Percentiles rank a stretch among this genome's conserved stretches.
phyloP scores from a whole-genome alignment of 2,329 filamentous ascomycete species.

The Ampelomyces quisqualis region DNA sequence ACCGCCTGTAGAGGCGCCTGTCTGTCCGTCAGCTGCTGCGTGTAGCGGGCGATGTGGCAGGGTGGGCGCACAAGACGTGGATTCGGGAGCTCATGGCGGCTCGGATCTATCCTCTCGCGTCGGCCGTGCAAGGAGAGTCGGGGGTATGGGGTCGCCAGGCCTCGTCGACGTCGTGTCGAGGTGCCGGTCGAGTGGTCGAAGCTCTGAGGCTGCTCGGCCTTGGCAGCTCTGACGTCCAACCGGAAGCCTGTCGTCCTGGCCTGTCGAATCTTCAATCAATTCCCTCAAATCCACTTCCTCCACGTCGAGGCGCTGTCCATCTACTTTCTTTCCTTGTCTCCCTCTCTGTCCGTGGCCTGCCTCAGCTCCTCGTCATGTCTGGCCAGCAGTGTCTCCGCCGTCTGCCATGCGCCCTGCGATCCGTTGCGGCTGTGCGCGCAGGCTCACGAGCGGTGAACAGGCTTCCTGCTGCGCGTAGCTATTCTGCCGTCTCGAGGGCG shows the following conservation, averaged over 20 bases:
- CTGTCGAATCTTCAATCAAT: slow-evolving; percentile 22
- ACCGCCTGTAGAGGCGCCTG: slow-evolving; percentile 81
- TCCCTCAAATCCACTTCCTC: slow-evolving; percentile 27
- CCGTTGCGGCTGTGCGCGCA: slow-evolving; percentile 34
- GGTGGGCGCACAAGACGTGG: slow-evolving; percentile 38
- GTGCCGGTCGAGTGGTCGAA: slow-evolving; percentile 1
- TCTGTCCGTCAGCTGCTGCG: slow-evolving; percentile 30
- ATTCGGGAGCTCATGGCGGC: slow-evolving; percentile 46
- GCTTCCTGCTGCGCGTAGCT: slow-evolving; percentile 32
- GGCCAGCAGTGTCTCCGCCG: slow-evolving; percentile 44
- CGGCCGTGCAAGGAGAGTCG: slow-evolving; percentile 12
- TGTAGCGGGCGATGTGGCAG: slow-evolving; percentile 12
- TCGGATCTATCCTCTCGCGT: slow-evolving; percentile 14
- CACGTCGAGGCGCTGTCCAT: slow-evolving; percentile 12
- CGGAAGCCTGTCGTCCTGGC: neutral
- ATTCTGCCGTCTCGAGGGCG: slow-evolving; percentile 38
- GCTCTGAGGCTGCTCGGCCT: slow-evolving; percentile 20
- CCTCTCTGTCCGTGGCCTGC: slow-evolving; percentile 2
- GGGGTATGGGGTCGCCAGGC: slow-evolving; percentile 33
- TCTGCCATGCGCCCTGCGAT: slow-evolving; percentile 33
- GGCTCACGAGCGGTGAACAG: slow-evolving; percentile 28
- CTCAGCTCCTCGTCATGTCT: slow-evolving; percentile 31
- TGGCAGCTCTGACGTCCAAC: slow-evolving; percentile 12
- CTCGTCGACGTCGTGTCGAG: slow-evolving; percentile 19
- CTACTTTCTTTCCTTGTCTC: slow-evolving; percentile 11